A percentile compares a stretch with the other conserved stretches of the same genome.
These are phyloP conservation scores for Eucalyptus polyanthemos DNA, from an alignment of 345 rosid genomes.

Conservation along the genomic window DNA sequence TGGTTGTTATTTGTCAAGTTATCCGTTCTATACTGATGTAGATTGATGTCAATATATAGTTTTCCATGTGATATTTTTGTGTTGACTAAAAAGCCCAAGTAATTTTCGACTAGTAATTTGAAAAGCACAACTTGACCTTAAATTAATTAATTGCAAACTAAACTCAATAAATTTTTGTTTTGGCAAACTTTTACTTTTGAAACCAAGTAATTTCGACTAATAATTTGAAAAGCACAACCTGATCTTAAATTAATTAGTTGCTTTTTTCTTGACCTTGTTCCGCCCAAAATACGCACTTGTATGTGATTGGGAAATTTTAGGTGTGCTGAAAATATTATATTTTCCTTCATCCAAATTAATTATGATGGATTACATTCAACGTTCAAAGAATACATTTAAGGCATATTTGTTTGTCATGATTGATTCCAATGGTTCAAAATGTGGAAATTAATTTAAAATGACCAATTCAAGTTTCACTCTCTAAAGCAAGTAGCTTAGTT, in stretches of 20 bases:
- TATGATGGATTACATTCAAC: background rate
- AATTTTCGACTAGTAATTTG: background rate
- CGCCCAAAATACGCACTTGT: background rate
- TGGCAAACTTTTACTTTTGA: background rate
- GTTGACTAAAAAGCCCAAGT: background rate
- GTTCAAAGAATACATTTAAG: background rate
- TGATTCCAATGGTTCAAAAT: background rate
- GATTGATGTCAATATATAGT: background rate
- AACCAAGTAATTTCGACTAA: background rate
- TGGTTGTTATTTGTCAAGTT: background rate
- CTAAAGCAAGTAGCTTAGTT: background rate
- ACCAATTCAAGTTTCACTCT: background rate
- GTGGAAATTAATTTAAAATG: background rate
- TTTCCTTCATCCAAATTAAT: background rate
- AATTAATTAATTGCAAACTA: background rate
- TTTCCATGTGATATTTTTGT: background rate
- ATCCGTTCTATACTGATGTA: background rate
- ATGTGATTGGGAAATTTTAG: background rate
- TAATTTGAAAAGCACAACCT: too few relatives aligned
- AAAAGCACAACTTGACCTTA: background rate
- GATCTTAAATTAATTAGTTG: background rate
- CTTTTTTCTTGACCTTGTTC: background rate
- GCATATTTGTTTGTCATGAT: background rate
- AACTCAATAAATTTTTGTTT: background rate
- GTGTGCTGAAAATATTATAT: background rate